phyloP scores from a whole-genome alignment of 352 stramenopile genomes.

The Poterioochromonas sp. region DNA sequence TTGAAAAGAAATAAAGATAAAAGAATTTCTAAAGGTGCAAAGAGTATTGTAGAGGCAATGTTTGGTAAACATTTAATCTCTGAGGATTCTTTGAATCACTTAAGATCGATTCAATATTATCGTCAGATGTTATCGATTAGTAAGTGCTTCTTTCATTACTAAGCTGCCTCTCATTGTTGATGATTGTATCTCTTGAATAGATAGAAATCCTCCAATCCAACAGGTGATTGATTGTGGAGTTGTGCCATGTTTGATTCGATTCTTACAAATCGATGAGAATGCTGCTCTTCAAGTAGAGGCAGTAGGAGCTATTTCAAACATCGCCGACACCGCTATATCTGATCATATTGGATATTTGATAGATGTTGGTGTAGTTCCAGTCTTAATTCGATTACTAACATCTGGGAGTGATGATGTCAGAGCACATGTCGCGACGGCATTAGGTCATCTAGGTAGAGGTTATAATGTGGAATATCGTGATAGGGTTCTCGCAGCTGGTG shows the following conservation, averaged over 20 bases:
- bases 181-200: too few species aligned
- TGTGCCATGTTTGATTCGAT: slow-evolving; percentile 94
- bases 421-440: slow-evolving; percentile 89
- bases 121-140: slow-evolving; percentile 94
- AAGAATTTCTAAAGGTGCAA: too few species aligned
- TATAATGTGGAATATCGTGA: slow-evolving; percentile 91
- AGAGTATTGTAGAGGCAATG: too few species aligned
- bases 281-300: slow-evolving; percentile 97
- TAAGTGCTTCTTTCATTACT: too few species aligned
- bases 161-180: too few species aligned
- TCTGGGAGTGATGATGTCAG: slow-evolving; percentile 92
- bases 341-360: slow-evolving; percentile 96
- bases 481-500: slow-evolving; percentile 73
- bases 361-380: slow-evolving; percentile 86
- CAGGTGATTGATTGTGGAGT: slow-evolving; percentile 96
- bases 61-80: slow-evolving; percentile 84
- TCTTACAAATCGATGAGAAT: slow-evolving; percentile 88
- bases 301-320: slow-evolving; percentile 98
- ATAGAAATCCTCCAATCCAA: slow-evolving; percentile 97
- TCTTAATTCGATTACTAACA: slow-evolving; percentile 88
- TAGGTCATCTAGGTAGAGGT: slow-evolving; percentile 98
- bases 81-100: slow-evolving; percentile 73
- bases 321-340: slow-evolving; percentile 91
- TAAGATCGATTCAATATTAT: slow-evolving; percentile 95
- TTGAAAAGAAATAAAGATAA: too few species aligned